Conservation (phyloP, 148 eudicot species). For the Salicornia ramosissima region DNA sequence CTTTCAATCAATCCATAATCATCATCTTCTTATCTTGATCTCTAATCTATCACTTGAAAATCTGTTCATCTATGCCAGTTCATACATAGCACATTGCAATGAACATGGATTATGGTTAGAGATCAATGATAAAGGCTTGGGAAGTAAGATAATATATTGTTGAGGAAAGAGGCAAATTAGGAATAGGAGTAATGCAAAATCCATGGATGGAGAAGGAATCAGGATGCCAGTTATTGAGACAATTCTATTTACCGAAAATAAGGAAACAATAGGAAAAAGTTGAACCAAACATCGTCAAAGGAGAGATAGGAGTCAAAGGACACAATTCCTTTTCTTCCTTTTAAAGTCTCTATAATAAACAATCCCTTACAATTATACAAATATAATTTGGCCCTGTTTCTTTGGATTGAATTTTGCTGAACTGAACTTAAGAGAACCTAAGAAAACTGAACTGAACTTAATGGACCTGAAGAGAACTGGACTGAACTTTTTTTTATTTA, state of each 20-base stretch:
- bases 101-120: too few relatives aligned
- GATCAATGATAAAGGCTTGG: not conserved
- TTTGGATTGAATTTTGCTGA: too few relatives aligned
- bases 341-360: not conserved
- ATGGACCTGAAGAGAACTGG: too few relatives aligned
- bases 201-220: not conserved
- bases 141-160: not conserved
- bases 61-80: too few relatives aligned
- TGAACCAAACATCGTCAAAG: not conserved
- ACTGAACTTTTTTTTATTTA: too few relatives aligned
- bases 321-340: not conserved
- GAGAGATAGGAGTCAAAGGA: not conserved
- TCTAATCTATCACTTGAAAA: too few relatives aligned
- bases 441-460: too few relatives aligned
- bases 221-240: not conserved
- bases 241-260: not conserved
- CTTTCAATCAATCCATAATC: too few relatives aligned
- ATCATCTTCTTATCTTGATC: too few relatives aligned
- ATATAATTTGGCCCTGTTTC: too few relatives aligned
- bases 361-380: not conserved
- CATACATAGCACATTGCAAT: too few relatives aligned
- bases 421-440: too few relatives aligned
- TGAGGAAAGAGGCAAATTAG: not conserved
- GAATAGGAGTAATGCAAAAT: not conserved
- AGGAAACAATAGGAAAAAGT: not conserved